Evolutionary conservation across 371 early-diverging fungal species (phyloP).

Genomic region (Mortierella sp.): DNA sequence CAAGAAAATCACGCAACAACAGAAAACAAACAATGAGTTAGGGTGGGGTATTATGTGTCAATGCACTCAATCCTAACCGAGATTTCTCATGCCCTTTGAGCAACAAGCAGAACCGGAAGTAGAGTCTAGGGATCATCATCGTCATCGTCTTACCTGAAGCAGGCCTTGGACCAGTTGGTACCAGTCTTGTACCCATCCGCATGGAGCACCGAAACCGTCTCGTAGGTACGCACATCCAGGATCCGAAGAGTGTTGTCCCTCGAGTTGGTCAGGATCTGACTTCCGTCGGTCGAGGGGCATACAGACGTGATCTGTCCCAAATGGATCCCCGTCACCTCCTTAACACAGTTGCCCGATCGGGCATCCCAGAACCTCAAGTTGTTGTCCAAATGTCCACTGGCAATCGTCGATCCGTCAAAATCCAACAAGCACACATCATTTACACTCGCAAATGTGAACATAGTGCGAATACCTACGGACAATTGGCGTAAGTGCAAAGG

Average conservation of each 20-base stretch:
- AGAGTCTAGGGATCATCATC: too few relatives aligned
- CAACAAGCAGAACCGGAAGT: neutral
- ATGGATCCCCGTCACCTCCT: slow-evolving; percentile 88
- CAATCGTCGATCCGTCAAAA: slow-evolving; percentile 86
- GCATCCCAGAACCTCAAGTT: slow-evolving; percentile 94
- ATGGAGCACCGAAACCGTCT: slow-evolving; percentile 74
- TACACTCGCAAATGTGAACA: slow-evolving; percentile 94
- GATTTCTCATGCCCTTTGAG: neutral
- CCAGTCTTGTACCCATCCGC: slow-evolving; percentile 85
- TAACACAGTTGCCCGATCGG: slow-evolving; percentile 82
- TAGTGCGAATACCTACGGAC: slow-evolving; percentile 79
- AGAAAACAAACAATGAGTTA: neutral
- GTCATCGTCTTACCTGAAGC: slow-evolving; percentile 72
- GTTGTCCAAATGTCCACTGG: slow-evolving; percentile 95
- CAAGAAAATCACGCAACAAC: neutral
- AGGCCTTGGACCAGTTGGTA: slow-evolving; percentile 90
- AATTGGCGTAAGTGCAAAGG: too few relatives aligned
- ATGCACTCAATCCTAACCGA: neutral
- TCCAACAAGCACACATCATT: slow-evolving; percentile 91
- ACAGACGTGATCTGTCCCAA: slow-evolving; percentile 91
- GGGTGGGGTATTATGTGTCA: neutral
- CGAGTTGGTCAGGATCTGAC: slow-evolving; percentile 89
- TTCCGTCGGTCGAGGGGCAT: slow-evolving; percentile 80
- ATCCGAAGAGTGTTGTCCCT: slow-evolving; percentile 93
- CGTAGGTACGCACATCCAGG: slow-evolving; percentile 85